Conservation (phyloP, 2,329 filamentous ascomycete species). For the Nakataea oryzae region DNA sequence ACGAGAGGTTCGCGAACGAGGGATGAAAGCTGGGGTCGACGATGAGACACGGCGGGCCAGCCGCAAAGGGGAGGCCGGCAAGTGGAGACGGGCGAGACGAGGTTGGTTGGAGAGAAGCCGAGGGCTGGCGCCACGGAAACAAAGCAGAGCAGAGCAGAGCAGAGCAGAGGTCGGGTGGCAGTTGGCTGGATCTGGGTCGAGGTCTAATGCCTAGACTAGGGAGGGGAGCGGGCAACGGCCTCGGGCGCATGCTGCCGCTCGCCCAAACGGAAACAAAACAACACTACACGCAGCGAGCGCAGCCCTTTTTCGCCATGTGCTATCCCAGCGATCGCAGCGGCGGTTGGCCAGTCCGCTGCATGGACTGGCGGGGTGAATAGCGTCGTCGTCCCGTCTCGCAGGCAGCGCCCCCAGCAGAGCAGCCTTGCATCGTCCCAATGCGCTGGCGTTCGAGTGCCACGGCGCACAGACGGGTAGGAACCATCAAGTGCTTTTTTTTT, state of each 20-base stretch:
- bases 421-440: neutral
- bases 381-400: neutral
- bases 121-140: neutral
- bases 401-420: neutral
- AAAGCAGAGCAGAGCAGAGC: neutral
- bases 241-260: too few species aligned
- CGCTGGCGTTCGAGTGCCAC: neutral
- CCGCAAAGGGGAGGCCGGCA: neutral
- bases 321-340: neutral
- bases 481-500: too few species aligned
- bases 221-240: too few species aligned
- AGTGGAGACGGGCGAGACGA: neutral
- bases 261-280: too few species aligned
- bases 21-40: conserved; percentile 1
- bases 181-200: too few species aligned
- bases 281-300: too few species aligned
- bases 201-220: too few species aligned
- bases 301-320: neutral
- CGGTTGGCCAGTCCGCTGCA: neutral
- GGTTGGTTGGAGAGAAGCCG: too few species aligned
- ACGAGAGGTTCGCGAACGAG: neutral
- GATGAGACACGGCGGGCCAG: neutral
- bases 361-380: neutral
- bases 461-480: neutral
- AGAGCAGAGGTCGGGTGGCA: neutral